Base-by-base conservation (phyloP, 768 basidiomycete genomes). In the Trametes villosa region DNA sequence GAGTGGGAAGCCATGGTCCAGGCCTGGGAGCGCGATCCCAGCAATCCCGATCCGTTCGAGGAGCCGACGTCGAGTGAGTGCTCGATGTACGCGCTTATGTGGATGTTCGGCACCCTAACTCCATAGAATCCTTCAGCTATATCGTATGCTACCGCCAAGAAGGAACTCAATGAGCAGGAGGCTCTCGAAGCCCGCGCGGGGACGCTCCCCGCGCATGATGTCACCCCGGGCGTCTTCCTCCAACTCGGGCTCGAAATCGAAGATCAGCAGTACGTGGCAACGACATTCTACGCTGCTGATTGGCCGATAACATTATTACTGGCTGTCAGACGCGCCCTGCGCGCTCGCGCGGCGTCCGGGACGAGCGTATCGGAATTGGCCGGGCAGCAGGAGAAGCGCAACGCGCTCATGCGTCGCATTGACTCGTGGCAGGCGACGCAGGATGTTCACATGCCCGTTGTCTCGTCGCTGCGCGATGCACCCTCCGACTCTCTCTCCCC, bases 201-300 rank as follows among this genome's bases (percentile, higher is more conserved):
- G 2, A 24, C 24, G 1, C 53, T 56, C 0, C 52, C 57, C 0
- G 42, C 60, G 6, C 68, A 69, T 22, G 55, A 67, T 0, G 53
- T 68, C 12, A 59, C 59, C 0, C 64, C 67, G 1, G 56, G 49
- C 9, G 31, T 50, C 1, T 71, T 72, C 34, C 26, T 72, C 0
- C 49, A 57, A 2, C 53, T 59, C 3, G 69, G 69, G 1, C 33
- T 71, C 1, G 69, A 71, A 9, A 20, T 72, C 1, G 67, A 71
- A 46, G 67, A 71, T 4, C 51, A 65, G 20, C 71, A 72, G 71
- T 72, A 42, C 18, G 70, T 66, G 13, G n/a, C 41, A 3, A 8
- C 41, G 7, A 12, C n/a, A 34, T 6, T 24, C 44, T 1, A 11
- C 11, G 7, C 36, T 36, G 3, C 33, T 12, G 6, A 18, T 9